phyloP scores from a whole-genome alignment of 305 asterid species.

The Fraxinus angustifolia region DNA sequence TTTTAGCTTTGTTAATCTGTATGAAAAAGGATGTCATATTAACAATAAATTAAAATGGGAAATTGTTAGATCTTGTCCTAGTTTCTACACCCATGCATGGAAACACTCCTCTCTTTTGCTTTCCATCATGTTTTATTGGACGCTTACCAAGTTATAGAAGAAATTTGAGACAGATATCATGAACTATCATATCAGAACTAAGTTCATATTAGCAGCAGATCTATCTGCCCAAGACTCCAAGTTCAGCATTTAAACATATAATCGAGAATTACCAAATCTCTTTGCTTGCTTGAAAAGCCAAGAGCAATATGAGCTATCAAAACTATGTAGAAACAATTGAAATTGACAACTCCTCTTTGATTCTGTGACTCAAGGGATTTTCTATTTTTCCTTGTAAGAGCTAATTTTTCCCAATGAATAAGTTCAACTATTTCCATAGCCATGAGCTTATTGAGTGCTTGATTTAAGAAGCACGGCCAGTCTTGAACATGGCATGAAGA shows the following conservation, averaged over 20 bases:
- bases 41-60: conserved; percentile 20
- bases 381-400: conserved; percentile 77
- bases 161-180: not conserved
- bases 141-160: not conserved
- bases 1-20: conserved; percentile 77
- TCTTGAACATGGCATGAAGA: conserved; percentile 84
- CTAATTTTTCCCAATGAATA: conserved; percentile 78
- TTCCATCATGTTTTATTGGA: not conserved
- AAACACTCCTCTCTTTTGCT: not conserved
- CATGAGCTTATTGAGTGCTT: conserved; percentile 83
- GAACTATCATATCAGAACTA: not conserved
- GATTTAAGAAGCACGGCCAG: conserved; percentile 92
- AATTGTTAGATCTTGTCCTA: conserved; percentile 5
- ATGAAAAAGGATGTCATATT: conserved; percentile 19
- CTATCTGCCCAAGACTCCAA: not conserved
- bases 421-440: conserved; percentile 94
- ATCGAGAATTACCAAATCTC: conserved; percentile 56
- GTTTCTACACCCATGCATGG: not conserved
- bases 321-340: conserved; percentile 73
- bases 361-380: conserved; percentile 88
- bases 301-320: conserved; percentile 85
- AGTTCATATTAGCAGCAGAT: not conserved
- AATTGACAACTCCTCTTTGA: conserved; percentile 85
- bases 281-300: conserved; percentile 90
- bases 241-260: not conserved